These are phyloP conservation scores for Wickerhamomyces silvicola DNA, from an alignment of 805 yeast species.

Conservation along the genomic window DNA sequence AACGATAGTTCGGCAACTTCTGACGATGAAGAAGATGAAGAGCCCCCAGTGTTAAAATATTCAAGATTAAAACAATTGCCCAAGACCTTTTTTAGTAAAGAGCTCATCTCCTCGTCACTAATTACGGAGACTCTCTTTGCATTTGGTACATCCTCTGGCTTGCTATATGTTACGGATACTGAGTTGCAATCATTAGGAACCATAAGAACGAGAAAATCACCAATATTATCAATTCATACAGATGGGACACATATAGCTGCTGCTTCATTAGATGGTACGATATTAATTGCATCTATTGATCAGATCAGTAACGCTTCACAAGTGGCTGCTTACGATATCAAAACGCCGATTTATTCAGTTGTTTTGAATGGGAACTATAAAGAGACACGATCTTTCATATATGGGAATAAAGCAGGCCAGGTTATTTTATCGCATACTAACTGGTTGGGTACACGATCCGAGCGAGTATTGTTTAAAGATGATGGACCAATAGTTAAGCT, in stretches of 20 bases:
- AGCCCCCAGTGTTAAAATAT: constrained; percentile 72
- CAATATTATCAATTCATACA: constrained; percentile 64
- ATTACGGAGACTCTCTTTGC: constrained; percentile 57
- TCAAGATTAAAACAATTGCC: constrained; percentile 66
- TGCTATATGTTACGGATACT: constrained; percentile 60
- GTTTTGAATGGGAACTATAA: constrained; percentile 68
- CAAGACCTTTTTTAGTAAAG: constrained; percentile 59
- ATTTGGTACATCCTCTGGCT: constrained; percentile 88
- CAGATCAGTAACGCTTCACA: constrained; percentile 12
- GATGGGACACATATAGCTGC: constrained; percentile 77
- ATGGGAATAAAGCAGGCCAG: constrained; percentile 89
- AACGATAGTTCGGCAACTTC: constrained; percentile 31
- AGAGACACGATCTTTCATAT: constrained; percentile 57
- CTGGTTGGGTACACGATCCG: constrained; percentile 84
- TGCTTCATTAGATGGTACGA: constrained; percentile 91
- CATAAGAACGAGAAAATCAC: constrained; percentile 78
- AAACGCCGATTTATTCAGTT: constrained; percentile 84
- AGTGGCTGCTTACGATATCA: constrained; percentile 66
- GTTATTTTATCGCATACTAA: constrained; percentile 67
- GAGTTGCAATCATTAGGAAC: constrained; percentile 61
- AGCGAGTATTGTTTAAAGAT: constrained; percentile 52
- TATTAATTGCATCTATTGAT: constrained; percentile 65
- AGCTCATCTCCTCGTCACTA: constrained; percentile 68
- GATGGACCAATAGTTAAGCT: constrained; percentile 70
- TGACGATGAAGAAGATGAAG: constrained; percentile 42